Evolutionary conservation across 495 filamentous ascomycete genomes (phyloP).

Genomic region (Entonaema liquescens): DNA sequence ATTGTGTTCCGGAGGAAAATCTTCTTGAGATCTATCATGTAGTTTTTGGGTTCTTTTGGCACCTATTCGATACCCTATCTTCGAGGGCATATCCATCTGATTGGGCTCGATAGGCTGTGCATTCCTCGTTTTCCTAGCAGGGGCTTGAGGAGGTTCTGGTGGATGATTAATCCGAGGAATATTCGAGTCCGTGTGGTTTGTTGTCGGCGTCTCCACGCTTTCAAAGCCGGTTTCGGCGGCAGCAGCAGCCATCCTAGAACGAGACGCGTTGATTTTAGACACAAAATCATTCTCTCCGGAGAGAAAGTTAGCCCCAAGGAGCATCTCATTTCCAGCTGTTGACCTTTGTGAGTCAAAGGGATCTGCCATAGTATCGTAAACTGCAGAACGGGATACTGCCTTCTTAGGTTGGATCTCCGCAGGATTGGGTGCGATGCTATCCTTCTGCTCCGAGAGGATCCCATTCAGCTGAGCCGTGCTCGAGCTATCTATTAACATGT

Average conservation of each 20-base stretch:
- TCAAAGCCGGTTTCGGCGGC: conserved; percentile 40
- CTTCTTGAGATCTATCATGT: conserved; percentile 51
- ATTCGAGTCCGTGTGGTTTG: conserved; percentile 46
- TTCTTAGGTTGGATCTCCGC: conserved; percentile 52
- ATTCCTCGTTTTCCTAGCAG: conserved; percentile 67
- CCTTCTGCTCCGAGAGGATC: conserved; percentile 43
- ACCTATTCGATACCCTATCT: conserved; percentile 64
- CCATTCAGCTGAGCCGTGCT: conserved; percentile 43
- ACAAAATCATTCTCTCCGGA: conserved; percentile 53
- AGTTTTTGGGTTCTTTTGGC: conserved; percentile 61
- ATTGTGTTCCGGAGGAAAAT: conserved; percentile 35
- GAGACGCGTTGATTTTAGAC: conserved; percentile 52
- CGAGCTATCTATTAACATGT: conserved; percentile 52
- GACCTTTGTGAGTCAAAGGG: conserved; percentile 54
- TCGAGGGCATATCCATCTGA: conserved; percentile 70
- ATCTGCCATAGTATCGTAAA: conserved; percentile 49
- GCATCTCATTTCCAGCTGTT: conserved; percentile 48
- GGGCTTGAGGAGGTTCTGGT: conserved; percentile 73
- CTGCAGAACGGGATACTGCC: conserved; percentile 44
- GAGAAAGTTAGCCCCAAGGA: conserved; percentile 46
- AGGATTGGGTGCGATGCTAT: conserved; percentile 29
- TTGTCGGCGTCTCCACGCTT: conserved; percentile 53
- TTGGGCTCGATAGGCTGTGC: conserved; percentile 62
- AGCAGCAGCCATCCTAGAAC: conserved; percentile 45
- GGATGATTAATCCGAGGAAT: conserved; percentile 45